Base-by-base conservation (phyloP, 768 basidiomycete genomes). In the Zangia roseola region DNA sequence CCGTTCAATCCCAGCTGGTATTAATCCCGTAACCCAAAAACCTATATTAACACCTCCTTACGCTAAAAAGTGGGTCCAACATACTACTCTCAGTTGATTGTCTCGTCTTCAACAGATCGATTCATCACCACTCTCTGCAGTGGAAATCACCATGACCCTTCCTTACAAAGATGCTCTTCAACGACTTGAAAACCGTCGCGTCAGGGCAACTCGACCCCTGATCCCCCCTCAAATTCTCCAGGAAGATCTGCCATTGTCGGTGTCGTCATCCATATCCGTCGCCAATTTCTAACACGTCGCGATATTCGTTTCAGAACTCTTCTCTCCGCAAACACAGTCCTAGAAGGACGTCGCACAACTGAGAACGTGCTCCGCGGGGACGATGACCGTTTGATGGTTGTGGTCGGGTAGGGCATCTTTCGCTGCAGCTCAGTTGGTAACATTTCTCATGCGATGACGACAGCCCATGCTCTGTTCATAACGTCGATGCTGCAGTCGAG, bases 201-300 rank as follows among this genome's bases (percentile, higher is more conserved):
- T 97, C 45, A 92, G 82, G 65, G 85, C 80, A 14, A 93, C 87
- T 16, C 77, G 93, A 35, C 94, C 94, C 24, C 71, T 97, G 47
- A 94, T 97, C 48, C 94, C 94, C 43, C 94, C 94, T 19, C 93
- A 94, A 63, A 95, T 97, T 52, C 78, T 97, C 2, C 88, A 89
- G 57, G 94, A 97, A 68, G 94, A 97, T 68, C 78, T 90, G n/a
- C 91, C 91, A 36, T 70, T 92, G 88, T 90, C 70, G 43, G 82
- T 53, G 14, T 38, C 39, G 6, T 25, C 37, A 5, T 40, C 5
- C 21, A 10, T 16, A 9, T 36, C 26, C 19, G 4, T 41, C 19
- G 33, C 39, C 5, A 5, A 36, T 20, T 12, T 25, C 24, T 54
- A 17, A 56, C 34, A 17, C 46, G 39, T 36, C 38, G 4, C 24